Conservation (phyloP, 495 filamentous ascomycete genomes). For the Acidiella bohemica region DNA sequence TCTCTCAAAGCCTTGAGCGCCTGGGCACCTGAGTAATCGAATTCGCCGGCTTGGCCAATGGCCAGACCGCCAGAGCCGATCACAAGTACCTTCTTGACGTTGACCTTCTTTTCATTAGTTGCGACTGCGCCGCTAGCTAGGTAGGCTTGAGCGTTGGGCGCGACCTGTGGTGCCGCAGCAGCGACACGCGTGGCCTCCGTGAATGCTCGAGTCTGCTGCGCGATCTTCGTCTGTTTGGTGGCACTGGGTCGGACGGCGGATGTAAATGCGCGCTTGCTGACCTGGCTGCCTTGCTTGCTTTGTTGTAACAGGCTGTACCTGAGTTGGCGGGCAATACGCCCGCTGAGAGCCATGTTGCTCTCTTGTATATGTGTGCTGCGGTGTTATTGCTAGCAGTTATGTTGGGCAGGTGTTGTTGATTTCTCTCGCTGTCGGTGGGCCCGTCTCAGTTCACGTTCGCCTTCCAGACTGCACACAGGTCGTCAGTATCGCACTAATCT, state of each 20-base stretch:
- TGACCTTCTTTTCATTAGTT: conserved; percentile 54
- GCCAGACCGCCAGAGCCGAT: conserved; percentile 91
- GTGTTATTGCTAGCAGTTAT: not conserved
- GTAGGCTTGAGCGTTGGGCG: conserved; percentile 78
- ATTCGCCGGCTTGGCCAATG: conserved; percentile 97
- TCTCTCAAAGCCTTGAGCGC: conserved; percentile 72
- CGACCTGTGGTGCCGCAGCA: conserved; percentile 35
- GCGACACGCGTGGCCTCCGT: conserved; percentile 2
- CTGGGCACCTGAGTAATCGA: conserved; percentile 97
- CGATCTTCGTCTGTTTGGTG: not conserved
- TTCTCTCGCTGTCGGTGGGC: too few species aligned
- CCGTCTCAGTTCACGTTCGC: conserved; percentile 7
- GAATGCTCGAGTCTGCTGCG: conserved; percentile 7
- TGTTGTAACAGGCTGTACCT: conserved; percentile 14
- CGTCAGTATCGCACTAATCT: too few species aligned
- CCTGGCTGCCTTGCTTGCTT: conserved; percentile 6
- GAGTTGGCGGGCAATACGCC: conserved; percentile 8
- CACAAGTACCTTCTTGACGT: conserved; percentile 97
- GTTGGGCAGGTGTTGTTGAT: not conserved
- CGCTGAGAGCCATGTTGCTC: conserved; percentile 17
- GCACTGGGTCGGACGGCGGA: not conserved
- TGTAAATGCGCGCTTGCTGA: conserved; percentile 9
- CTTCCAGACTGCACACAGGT: too few species aligned
- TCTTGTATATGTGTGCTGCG: not conserved
- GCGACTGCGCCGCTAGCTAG: conserved; percentile 73